Evolutionary conservation across 176 grass and related monocot species (phyloP).

Genomic region (Oryza punctata): DNA sequence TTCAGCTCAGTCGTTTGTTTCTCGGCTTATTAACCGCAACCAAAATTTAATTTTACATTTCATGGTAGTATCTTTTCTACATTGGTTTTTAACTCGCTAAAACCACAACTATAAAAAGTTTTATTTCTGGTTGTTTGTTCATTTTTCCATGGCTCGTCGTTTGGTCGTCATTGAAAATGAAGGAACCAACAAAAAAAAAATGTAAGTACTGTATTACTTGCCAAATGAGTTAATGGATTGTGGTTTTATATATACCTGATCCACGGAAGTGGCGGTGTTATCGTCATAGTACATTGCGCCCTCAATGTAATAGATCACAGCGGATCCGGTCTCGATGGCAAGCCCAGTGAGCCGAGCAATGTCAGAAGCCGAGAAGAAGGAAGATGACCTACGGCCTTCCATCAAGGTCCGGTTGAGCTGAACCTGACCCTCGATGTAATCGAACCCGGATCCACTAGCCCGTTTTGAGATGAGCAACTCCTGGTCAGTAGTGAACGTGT

Average conservation of each 20-base stretch:
- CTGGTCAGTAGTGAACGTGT: conserved; percentile 41
- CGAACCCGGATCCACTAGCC: conserved; percentile 2
- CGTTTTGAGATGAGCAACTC: conserved; percentile 36
- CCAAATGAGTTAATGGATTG: background rate
- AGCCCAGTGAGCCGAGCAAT: conserved; percentile 39
- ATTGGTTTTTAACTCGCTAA: too few species aligned
- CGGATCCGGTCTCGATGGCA: background rate
- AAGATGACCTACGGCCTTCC: conserved; percentile 43
- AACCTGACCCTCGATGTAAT: conserved; percentile 56
- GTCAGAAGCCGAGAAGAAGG: conserved; percentile 43
- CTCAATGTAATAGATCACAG: conserved; percentile 50
- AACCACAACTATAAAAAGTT: too few species aligned
- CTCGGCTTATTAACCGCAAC: too few species aligned
- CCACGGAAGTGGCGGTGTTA: background rate
- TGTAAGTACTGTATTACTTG: background rate
- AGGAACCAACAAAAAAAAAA: too few species aligned
- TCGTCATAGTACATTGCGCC: conserved; percentile 47
- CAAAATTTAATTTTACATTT: too few species aligned
- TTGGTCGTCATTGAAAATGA: too few species aligned
- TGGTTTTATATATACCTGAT: conserved; percentile 25
- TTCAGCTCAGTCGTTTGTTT: too few species aligned
- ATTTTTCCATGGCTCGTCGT: too few species aligned
- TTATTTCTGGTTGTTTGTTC: too few species aligned
- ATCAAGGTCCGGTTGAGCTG: conserved; percentile 36
- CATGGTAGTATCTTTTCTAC: too few species aligned